These are phyloP conservation scores for Davidsoniella eucalypti DNA, from an alignment of 2,329 filamentous ascomycete species.

Conservation along the genomic window DNA sequence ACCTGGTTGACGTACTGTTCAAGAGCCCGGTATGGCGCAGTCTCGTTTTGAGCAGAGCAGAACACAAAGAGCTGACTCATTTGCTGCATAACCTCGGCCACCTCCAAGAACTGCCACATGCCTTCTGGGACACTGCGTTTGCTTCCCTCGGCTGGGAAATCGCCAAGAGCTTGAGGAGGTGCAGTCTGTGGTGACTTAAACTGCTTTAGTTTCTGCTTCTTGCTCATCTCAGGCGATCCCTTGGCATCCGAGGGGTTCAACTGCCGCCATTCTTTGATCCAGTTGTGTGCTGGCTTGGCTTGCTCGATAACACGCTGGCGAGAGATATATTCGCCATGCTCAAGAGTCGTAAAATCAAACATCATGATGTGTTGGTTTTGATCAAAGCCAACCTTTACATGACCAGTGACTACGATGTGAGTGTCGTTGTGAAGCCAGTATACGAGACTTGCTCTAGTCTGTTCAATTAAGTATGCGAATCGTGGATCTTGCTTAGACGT, in stretches of 20 bases:
- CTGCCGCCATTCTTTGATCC: slow-evolving; percentile 49
- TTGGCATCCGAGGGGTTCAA: slow-evolving; percentile 41
- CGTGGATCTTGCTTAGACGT: too few relatives aligned
- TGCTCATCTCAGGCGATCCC: slow-evolving; percentile 49
- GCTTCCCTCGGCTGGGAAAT: slow-evolving; percentile 41
- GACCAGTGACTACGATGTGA: slow-evolving; percentile 67
- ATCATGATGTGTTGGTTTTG: slow-evolving; percentile 64
- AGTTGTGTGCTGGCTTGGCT: slow-evolving; percentile 43
- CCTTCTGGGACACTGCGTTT: slow-evolving; percentile 40
- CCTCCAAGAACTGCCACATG: slow-evolving; percentile 50
- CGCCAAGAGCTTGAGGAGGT: slow-evolving; percentile 39
- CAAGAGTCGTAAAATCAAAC: slow-evolving; percentile 62
- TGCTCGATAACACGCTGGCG: slow-evolving; percentile 46
- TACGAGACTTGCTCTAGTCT: slow-evolving; percentile 60
- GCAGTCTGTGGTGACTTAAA: slow-evolving; percentile 42
- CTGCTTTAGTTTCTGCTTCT: slow-evolving; percentile 43
- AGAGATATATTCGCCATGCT: slow-evolving; percentile 71
- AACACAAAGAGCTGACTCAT: slow-evolving; percentile 48
- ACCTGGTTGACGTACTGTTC: slow-evolving; percentile 39
- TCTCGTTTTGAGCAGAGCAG: slow-evolving; percentile 35
- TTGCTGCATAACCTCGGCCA: slow-evolving; percentile 49
- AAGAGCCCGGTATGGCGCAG: slow-evolving; percentile 41
- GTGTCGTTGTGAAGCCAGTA: slow-evolving; percentile 79
- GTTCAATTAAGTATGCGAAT: slow-evolving; percentile 28
- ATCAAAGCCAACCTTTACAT: slow-evolving; percentile 65